Base-by-base conservation (phyloP, 2,329 filamentous ascomycete species). In the Monosporascus ibericus region DNA sequence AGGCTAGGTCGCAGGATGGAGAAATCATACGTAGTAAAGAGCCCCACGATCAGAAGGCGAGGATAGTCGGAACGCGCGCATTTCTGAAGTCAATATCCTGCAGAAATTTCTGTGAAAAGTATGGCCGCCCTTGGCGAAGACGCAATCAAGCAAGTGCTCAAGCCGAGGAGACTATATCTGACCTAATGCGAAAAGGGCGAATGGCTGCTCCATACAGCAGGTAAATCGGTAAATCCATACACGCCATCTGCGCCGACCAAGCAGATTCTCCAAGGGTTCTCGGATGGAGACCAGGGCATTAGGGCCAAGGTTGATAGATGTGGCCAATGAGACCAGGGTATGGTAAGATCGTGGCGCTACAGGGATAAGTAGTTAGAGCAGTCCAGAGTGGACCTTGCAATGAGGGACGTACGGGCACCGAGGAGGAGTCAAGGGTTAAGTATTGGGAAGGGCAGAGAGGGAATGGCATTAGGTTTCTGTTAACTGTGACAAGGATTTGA, bases 61-160 rank as follows among this genome's bases (percentile, higher is more conserved):
- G 18, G 44, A 46, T 48, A 55, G 48, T 54, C 52, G 58, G 54
- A 58, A 58, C 55, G 54, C 57, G 55, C 30, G 30, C 9, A 9
- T 34, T 34, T 34, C 30, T 34, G 30, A 34, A 5, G 14, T 34
- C 11, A 14, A 34, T 34, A 34, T 14, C 11, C 30, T 34, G 11
- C 30, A 34, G 9, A 9, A 5, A 14, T 5, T 34, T 34, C 30
- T 34, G 9, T 14, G 30, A 34, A 5, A 34, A 34, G 9, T 14
- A 14, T 34, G 30, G 5, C 11, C 30, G 11, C 30, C 30, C 30
- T 34, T 34, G 30, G 30, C 30, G 11, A 14, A 34, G 30, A 34
- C 11, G 30, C 30, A 14, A 34, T 11, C 30, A 34, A 11, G 30
- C 30, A 34, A 20, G 17, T 15, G 9, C 39, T 18, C 18, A 11